These are phyloP conservation scores for Globisporangium paroecandrum DNA, from an alignment of 352 stramenopile genomes.

Conservation along the genomic window DNA sequence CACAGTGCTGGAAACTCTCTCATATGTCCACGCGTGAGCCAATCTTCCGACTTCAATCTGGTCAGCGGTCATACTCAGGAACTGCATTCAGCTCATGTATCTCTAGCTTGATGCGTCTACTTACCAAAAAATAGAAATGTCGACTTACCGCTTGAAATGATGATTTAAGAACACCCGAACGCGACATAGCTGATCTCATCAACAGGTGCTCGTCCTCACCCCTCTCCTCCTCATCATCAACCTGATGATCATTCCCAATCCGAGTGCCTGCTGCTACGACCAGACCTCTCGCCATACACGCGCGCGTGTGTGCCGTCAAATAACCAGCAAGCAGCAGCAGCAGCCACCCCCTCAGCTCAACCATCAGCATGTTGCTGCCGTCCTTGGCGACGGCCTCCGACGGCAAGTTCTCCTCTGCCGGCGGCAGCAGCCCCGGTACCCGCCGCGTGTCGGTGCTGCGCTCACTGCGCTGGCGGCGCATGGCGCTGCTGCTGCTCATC, in stretches of 20 bases:
- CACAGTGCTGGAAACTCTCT: no score
- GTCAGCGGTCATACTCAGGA: no score
- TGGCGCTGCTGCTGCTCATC: conserved; percentile 14
- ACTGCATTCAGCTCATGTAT: neutral
- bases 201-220: neutral
- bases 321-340: neutral
- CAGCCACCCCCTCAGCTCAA: neutral
- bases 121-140: neutral
- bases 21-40: no score
- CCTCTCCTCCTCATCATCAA: neutral
- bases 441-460: conserved; percentile 9
- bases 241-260: neutral
- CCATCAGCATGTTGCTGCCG: neutral
- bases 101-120: neutral
- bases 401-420: conserved; percentile 4
- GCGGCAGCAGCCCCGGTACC: conserved; percentile 14
- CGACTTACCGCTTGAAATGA: neutral
- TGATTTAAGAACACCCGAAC: neutral
- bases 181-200: neutral
- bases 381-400: neutral
- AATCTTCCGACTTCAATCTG: no score
- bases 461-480: conserved; percentile 23
- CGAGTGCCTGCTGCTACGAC: neutral
- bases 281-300: neutral
- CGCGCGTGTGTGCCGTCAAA: neutral